phyloP scores from a whole-genome alignment of 169 alveolate species.

The Plasmodium vivax region DNA sequence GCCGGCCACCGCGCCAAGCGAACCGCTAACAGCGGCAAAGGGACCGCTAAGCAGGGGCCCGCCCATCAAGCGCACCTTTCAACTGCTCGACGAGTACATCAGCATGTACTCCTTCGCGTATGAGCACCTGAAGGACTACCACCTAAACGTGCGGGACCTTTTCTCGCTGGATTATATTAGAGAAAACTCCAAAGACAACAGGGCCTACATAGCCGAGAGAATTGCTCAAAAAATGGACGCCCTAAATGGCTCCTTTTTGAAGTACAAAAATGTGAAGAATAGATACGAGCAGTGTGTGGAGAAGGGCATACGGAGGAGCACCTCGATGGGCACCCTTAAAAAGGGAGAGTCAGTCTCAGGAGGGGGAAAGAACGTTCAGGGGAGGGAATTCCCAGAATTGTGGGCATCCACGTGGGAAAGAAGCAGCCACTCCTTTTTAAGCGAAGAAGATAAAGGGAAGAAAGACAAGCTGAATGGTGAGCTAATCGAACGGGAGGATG shows the following conservation, averaged over 20 bases:
- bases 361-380: background rate
- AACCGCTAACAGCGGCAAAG: background rate
- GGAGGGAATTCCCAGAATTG: background rate
- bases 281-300: conserved; percentile 11
- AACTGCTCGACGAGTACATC: conserved; percentile 9
- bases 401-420: background rate
- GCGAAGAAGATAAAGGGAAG: background rate
- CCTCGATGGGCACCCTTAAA: background rate
- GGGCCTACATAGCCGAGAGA: background rate
- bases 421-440: background rate
- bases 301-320: background rate
- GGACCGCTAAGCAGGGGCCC: background rate
- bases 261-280: background rate
- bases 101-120: conserved; percentile 9
- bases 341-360: background rate
- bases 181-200: conserved; percentile 9
- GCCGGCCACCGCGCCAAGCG: background rate
- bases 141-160: background rate
- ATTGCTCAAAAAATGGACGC: background rate
- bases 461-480: background rate
- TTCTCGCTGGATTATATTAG: conserved; percentile 19
- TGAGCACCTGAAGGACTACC: background rate
- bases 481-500: background rate
- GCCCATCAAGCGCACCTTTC: background rate
- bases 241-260: conserved; percentile 4